Conservation (phyloP, 2,329 filamentous ascomycete genomes). For the Clarireedia homoeocarpa region DNA sequence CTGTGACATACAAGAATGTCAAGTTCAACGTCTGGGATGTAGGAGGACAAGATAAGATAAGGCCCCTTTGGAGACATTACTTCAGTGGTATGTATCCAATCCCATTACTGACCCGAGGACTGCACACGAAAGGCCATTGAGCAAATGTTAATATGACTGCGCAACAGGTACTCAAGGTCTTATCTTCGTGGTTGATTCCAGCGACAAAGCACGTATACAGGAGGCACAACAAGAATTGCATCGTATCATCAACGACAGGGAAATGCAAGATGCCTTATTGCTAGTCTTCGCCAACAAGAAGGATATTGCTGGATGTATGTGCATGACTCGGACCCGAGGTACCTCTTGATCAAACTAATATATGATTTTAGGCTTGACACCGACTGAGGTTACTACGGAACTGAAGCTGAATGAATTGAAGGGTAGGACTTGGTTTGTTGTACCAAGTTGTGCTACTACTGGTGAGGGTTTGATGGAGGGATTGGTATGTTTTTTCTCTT, state of each 20-base stretch:
- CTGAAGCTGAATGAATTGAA: slow-evolving; percentile 70
- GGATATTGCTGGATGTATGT: slow-evolving; percentile 73
- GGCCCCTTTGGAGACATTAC: slow-evolving; percentile 95
- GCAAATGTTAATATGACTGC: slow-evolving; percentile 28
- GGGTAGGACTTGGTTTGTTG: slow-evolving; percentile 79
- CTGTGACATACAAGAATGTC: slow-evolving; percentile 97
- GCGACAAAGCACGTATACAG: slow-evolving; percentile 82
- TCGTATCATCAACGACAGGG: slow-evolving; percentile 94
- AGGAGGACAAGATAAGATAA: slow-evolving; percentile 97
- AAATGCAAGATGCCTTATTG: slow-evolving; percentile 92
- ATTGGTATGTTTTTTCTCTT: slow-evolving; percentile 41
- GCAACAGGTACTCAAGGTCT: slow-evolving; percentile 79
- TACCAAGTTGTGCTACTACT: slow-evolving; percentile 73
- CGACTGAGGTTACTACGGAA: slow-evolving; percentile 70
- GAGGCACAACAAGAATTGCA: slow-evolving; percentile 91
- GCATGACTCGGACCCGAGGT: background rate
- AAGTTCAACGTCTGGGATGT: slow-evolving; percentile 99
- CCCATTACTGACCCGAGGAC: background rate
- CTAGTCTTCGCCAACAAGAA: slow-evolving; percentile 99
- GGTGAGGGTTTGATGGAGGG: slow-evolving; percentile 77
- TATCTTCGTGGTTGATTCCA: slow-evolving; percentile 97
- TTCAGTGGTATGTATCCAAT: slow-evolving; percentile 59
- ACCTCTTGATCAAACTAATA: too few relatives aligned
- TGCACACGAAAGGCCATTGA: background rate
- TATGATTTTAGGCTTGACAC: slow-evolving; percentile 56